A percentile compares a stretch with the other conserved stretches of the same genome.
These are phyloP conservation scores for Didymella sp. DNA, from an alignment of 2,329 filamentous ascomycete species.

Conservation along the genomic window DNA sequence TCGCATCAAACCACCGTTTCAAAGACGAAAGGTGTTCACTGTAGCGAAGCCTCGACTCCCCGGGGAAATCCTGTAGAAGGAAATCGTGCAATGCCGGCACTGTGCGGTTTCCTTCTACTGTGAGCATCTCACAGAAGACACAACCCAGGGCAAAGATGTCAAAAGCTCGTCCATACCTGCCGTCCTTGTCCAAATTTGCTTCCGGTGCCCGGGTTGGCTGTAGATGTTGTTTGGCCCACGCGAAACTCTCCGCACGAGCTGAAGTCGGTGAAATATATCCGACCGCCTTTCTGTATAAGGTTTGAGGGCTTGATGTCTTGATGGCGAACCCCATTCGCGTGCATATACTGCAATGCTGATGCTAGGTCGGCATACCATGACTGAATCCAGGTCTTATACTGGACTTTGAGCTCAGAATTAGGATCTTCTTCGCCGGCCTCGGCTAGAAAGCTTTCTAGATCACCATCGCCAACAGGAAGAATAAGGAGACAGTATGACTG, in stretches of 20 bases:
- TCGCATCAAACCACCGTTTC: background rate
- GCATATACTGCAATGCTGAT: background rate
- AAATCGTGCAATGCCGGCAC: background rate
- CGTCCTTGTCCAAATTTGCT: background rate
- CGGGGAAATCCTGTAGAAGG: background rate
- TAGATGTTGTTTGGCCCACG: background rate
- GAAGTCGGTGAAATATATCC: background rate
- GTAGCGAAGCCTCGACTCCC: background rate
- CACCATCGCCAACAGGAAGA: constrained; percentile 23
- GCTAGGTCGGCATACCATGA: background rate
- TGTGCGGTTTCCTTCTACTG: background rate
- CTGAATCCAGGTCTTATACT: background rate
- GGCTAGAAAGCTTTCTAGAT: constrained; percentile 22
- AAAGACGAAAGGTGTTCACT: background rate
- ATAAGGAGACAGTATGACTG: constrained; percentile 26
- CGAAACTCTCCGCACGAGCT: background rate
- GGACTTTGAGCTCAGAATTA: background rate
- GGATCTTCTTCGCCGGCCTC: constrained; percentile 8
- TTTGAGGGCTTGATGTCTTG: background rate
- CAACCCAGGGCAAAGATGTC: background rate
- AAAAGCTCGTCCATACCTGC: background rate
- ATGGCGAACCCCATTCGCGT: background rate
- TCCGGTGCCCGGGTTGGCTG: background rate
- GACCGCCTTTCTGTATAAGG: background rate
- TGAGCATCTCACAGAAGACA: background rate